phyloP scores from a whole-genome alignment of 2,329 filamentous ascomycete genomes.

The Calonectria honghensis region DNA sequence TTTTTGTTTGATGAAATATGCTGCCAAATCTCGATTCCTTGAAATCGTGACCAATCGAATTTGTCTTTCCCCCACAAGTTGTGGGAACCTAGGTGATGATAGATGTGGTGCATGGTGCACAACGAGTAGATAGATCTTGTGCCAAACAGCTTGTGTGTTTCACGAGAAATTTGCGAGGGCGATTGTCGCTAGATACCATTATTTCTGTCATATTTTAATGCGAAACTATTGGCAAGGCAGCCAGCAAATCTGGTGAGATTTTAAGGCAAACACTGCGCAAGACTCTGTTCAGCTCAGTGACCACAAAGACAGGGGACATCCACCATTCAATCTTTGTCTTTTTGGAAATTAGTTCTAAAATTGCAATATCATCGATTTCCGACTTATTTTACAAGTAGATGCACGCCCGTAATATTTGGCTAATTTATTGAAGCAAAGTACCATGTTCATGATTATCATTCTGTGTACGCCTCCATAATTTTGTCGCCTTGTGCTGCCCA shows the following conservation, averaged over 20 bases:
- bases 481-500: neutral
- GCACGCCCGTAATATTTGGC: neutral
- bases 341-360: too few relatives aligned
- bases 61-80: neutral
- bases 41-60: neutral
- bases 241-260: too few relatives aligned
- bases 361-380: too few relatives aligned
- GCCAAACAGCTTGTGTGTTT: neutral
- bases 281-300: too few relatives aligned
- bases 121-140: neutral
- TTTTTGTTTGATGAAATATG: neutral
- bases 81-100: neutral
- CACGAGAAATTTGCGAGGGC: neutral
- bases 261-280: too few relatives aligned
- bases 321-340: too few relatives aligned
- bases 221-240: too few relatives aligned
- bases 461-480: neutral
- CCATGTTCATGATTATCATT: neutral
- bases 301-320: too few relatives aligned
- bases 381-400: too few relatives aligned
- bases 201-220: too few relatives aligned
- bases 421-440: neutral
- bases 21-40: neutral
- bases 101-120: neutral
- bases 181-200: too few relatives aligned